Percentiles rank a stretch among this genome's conserved stretches.
phyloP scores from a whole-genome alignment of 108 stramenopile genomes.

The Pseudonitzschia multiseries region DNA sequence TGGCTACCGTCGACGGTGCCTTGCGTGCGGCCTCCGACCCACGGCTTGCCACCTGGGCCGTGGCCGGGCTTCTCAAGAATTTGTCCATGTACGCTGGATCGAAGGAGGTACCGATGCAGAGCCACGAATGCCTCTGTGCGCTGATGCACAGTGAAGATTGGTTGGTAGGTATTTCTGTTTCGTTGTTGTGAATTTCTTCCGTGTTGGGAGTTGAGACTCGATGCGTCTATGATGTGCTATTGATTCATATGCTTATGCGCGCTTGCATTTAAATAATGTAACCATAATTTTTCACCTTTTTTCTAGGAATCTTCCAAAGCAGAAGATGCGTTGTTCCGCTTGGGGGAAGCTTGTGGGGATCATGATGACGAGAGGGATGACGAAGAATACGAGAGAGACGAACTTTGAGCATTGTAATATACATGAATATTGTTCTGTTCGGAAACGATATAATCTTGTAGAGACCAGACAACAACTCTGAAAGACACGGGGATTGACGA shows the following conservation, averaged over 20 bases:
- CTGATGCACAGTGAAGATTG: slow-evolving; percentile 2
- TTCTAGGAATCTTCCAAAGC: slow-evolving; percentile 1
- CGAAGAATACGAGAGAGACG: background rate
- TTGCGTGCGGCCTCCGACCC: background rate
- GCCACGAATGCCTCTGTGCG: background rate
- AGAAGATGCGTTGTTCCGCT: background rate
- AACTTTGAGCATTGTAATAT: background rate
- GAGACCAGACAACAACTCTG: no score
- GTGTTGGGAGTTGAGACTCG: background rate
- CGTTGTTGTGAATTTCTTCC: background rate
- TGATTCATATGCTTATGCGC: no score
- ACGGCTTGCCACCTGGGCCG: slow-evolving; percentile 6
- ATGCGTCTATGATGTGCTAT: no score
- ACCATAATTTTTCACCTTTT: no score
- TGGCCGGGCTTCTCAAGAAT: slow-evolving; percentile 14
- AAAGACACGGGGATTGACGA: no score
- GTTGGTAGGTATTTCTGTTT: background rate
- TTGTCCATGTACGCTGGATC: background rate
- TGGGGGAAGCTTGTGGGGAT: background rate
- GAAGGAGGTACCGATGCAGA: background rate
- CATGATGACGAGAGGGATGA: background rate
- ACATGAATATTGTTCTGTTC: no score
- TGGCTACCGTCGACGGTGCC: background rate
- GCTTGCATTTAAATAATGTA: no score
- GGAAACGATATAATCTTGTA: no score